These are phyloP conservation scores for Uncinocarpus reesii DNA, from an alignment of 2,329 filamentous ascomycete genomes.

Conservation along the genomic window DNA sequence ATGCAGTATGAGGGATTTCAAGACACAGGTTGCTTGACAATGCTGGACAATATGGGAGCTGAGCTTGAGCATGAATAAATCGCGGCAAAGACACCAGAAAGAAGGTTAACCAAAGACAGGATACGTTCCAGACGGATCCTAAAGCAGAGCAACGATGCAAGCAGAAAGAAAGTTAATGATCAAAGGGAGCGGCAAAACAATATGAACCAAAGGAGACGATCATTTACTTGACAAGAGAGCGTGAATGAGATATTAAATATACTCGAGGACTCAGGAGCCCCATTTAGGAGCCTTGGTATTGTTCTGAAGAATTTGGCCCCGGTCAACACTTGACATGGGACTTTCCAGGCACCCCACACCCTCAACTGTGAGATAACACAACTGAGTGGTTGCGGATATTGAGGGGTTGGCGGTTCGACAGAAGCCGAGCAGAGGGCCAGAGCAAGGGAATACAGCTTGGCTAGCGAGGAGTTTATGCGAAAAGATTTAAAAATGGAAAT, in stretches of 20 bases:
- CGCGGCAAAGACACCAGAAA: not conserved
- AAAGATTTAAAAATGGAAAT: not conserved
- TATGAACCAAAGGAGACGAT: not conserved
- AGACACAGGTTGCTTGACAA: not conserved
- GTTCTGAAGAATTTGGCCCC: not conserved
- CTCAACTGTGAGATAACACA: not conserved
- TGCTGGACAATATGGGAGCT: no score
- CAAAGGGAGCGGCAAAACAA: constrained; percentile 3
- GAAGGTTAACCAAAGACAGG: not conserved
- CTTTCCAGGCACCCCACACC: not conserved
- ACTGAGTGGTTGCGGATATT: not conserved
- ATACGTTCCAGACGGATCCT: constrained; percentile 7
- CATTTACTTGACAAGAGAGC: not conserved
- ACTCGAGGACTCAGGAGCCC: not conserved
- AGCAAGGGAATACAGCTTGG: not conserved
- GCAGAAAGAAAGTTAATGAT: not conserved
- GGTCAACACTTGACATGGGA: not conserved
- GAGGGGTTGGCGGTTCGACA: not conserved
- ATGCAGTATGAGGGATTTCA: constrained; percentile 6
- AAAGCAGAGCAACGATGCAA: constrained; percentile 9
- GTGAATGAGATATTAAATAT: constrained; percentile 8
- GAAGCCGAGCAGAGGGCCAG: not conserved
- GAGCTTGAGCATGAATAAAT: not conserved
- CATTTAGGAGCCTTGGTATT: constrained; percentile 7
- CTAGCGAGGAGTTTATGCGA: not conserved